A percentile compares a stretch with the other conserved stretches of the same genome.
Conservation (phyloP, 2,329 filamentous ascomycete species). For the Nannizziopsis barbatae region DNA sequence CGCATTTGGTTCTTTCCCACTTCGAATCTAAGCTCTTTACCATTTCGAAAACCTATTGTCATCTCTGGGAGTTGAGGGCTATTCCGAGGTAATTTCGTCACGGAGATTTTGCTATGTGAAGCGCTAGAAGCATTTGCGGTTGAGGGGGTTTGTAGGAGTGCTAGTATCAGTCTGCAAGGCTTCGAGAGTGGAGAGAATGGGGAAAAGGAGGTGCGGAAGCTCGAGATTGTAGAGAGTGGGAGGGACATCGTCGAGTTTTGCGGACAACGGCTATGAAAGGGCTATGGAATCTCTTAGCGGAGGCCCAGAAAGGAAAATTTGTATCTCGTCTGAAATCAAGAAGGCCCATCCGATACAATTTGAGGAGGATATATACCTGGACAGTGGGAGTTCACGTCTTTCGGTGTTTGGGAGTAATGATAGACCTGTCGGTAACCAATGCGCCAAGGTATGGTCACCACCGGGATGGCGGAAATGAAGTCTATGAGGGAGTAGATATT, state of each 20-base stretch:
- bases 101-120: slow-evolving; percentile 61
- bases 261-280: background rate
- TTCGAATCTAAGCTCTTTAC: slow-evolving; percentile 77
- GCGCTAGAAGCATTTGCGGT: slow-evolving; percentile 68
- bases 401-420: no score
- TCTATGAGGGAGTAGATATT: no score
- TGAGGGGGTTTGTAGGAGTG: slow-evolving; percentile 69
- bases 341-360: no score
- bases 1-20: slow-evolving; percentile 65
- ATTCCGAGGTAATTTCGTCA: slow-evolving; percentile 59
- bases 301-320: background rate
- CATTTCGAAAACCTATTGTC: slow-evolving; percentile 84
- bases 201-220: slow-evolving; percentile 79
- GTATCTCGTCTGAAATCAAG: no score
- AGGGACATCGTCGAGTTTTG: slow-evolving; percentile 26
- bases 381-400: no score
- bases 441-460: no score
- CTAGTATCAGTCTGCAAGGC: slow-evolving; percentile 78
- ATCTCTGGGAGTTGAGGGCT: slow-evolving; percentile 60
- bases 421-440: no score
- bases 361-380: no score
- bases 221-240: slow-evolving; percentile 45
- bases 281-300: background rate
- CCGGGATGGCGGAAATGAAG: no score
- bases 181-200: slow-evolving; percentile 73